Evolutionary conservation across 225 moss, liverwort and hornwort species (phyloP), one percentile per base, ranked within the genome.

Genomic region (Pseudoscleropodium purum): DNA sequence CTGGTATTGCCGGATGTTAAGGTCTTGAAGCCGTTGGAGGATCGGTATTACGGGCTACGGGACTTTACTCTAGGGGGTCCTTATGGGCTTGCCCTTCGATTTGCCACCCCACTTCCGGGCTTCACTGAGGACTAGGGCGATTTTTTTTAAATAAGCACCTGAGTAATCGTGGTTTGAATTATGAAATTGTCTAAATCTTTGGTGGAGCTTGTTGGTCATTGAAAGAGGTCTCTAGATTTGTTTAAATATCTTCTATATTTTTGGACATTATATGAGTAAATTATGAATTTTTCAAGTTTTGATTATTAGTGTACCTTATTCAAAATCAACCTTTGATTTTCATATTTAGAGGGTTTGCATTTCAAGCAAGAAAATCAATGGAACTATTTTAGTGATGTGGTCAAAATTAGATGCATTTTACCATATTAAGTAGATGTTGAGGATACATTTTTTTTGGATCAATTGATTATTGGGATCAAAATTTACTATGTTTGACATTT

Each of bases 11-110:
- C 94, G 85, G 95, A 87, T 24, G 94, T 76, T 39, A 90, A 43
- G 16, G 87, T 97, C 45, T 75, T 96, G 85, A 95, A 91, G 90
- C 92, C 93, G 2, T n/a, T 97, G 88, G 91, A 88, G 66, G 92
- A 96, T 88, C 93, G 93, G 26, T 90, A 95, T 54, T 97, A 97
- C 24, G 94, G 95, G 31, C 54, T 97, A 51, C 90, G 94, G 5
- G 97, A 96, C 86, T 97, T 97, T 31, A 97, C 95, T 8, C 84
- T 97, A 1, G 96, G 95, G 30, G 97, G 97, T 1, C 97, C 93
- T 1, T 95, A 86, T 89, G 94, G 96, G 8, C 91, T 97, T 27
- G 96, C 95, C 21, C 86, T 97, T 49, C 92, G 95, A 27, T 96
- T 97, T 84, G 96, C 96, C 18, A 89, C 91, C 26, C 94, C 95